Evolutionary conservation across 768 basidiomycete species (phyloP).

Genomic region (Psilocybe tampanensis): DNA sequence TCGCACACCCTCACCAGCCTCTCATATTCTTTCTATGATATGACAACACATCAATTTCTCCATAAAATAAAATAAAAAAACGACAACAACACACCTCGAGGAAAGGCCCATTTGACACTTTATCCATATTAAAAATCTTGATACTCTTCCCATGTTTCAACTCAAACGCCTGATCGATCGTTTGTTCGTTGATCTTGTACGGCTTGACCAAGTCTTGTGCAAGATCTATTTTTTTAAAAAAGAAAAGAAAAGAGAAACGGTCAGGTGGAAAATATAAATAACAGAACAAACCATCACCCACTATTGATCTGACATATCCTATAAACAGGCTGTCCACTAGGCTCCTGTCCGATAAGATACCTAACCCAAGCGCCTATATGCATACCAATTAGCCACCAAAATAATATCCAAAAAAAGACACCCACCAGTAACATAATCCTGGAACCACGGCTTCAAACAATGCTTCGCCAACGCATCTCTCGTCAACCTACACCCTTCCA

Average conservation of each 20-base stretch:
- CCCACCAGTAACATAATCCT: constrained; percentile 77
- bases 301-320: constrained; percentile 81
- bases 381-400: constrained; percentile 9
- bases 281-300: constrained; percentile 39
- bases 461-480: constrained; percentile 73
- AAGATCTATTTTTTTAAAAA: too few species aligned
- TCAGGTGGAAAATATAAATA: background rate
- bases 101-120: constrained; percentile 78
- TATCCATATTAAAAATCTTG: constrained; percentile 75
- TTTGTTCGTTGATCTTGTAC: constrained; percentile 71
- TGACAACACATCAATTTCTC: too few species aligned
- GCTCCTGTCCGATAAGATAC: constrained; percentile 71
- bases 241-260: background rate
- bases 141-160: constrained; percentile 77
- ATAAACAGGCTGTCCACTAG: constrained; percentile 59
- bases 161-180: constrained; percentile 66
- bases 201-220: constrained; percentile 56
- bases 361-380: constrained; percentile 91
- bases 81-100: constrained; percentile 55
- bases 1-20: constrained; percentile 50
- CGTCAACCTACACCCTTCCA: constrained; percentile 65
- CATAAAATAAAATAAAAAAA: too few species aligned
- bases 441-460: constrained; percentile 82
- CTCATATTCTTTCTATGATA: constrained; percentile 81
- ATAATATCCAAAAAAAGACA: constrained; percentile 9